Conservation (phyloP, 306 rosid species). For the Sechiopsis laciniata region DNA sequence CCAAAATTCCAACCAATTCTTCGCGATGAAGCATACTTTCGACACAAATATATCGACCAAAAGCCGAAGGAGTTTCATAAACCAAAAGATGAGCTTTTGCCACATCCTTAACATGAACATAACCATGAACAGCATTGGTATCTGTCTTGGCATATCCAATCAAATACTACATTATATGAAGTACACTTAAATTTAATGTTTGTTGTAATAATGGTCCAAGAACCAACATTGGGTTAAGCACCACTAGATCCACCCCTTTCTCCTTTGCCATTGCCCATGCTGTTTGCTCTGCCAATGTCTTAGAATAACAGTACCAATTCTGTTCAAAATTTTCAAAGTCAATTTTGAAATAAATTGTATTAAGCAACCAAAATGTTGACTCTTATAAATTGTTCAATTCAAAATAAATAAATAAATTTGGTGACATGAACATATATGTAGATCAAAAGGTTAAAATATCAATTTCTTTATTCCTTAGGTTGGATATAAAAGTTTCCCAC, state of each 20-base stretch:
- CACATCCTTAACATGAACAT: conserved; percentile 67
- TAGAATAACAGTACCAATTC: conserved; percentile 91
- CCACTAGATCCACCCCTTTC: conserved; percentile 60
- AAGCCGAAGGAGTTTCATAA: conserved; percentile 56
- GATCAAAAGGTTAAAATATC: no score
- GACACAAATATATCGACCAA: conserved; percentile 68
- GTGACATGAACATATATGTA: no score
- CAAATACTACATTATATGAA: conserved; percentile 64
- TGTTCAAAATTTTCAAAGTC: conserved; percentile 15
- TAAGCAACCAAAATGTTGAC: no score
- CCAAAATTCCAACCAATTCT: conserved; percentile 63
- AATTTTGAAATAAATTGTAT: no score
- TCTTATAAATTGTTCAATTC: no score
- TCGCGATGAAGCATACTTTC: conserved; percentile 75
- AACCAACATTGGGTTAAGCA: conserved; percentile 75
- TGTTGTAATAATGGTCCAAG: conserved; percentile 69
- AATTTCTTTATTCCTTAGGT: no score
- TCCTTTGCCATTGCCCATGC: conserved; percentile 66
- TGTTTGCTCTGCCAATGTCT: conserved; percentile 69
- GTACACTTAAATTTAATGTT: conserved; percentile 59
- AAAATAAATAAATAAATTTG: no score
- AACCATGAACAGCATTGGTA: conserved; percentile 67
- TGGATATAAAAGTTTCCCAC: no score
- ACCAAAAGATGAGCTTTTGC: conserved; percentile 73
- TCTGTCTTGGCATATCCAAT: conserved; percentile 77